Conservation (phyloP, 371 early-diverging fungal species). For the Haplosporangium sp. region DNA sequence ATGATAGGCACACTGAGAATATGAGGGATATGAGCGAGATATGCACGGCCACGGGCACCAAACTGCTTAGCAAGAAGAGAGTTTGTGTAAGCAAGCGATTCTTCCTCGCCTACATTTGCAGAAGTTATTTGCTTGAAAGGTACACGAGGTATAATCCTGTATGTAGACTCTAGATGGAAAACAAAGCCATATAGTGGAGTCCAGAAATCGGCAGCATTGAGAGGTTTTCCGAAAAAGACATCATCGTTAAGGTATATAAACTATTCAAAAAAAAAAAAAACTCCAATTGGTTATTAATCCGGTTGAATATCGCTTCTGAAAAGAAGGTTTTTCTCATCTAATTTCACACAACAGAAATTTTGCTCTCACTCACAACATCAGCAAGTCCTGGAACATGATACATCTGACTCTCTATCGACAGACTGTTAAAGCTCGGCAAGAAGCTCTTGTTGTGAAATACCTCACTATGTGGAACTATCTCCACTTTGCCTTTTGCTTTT, state of each 20-base stretch:
- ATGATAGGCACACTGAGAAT: constrained; percentile 41
- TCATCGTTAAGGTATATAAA: constrained; percentile 57
- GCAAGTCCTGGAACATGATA: constrained; percentile 30
- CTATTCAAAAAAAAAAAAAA: constrained; percentile 15
- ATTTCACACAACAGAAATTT: not conserved
- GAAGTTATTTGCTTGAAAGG: not conserved
- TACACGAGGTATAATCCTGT: constrained; percentile 11
- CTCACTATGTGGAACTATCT: constrained; percentile 25
- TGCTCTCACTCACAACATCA: constrained; percentile 23
- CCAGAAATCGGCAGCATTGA: constrained; percentile 45
- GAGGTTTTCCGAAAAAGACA: constrained; percentile 34
- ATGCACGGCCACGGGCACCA: constrained; percentile 46
- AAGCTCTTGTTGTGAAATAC: constrained; percentile 18
- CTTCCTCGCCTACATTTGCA: constrained; percentile 30
- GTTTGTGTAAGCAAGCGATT: constrained; percentile 41
- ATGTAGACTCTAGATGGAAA: constrained; percentile 24
- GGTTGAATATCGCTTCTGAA: not conserved
- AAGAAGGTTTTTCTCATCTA: not conserved
- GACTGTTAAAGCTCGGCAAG: constrained; percentile 45
- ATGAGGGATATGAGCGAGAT: constrained; percentile 45
- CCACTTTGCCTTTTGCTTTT: constrained; percentile 6
- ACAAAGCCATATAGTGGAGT: constrained; percentile 56
- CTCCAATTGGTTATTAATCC: not conserved
- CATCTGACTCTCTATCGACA: constrained; percentile 52
- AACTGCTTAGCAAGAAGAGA: constrained; percentile 46